Base-by-base conservation (phyloP, 2,329 filamentous ascomycete species). In the Xylaria sp. region DNA sequence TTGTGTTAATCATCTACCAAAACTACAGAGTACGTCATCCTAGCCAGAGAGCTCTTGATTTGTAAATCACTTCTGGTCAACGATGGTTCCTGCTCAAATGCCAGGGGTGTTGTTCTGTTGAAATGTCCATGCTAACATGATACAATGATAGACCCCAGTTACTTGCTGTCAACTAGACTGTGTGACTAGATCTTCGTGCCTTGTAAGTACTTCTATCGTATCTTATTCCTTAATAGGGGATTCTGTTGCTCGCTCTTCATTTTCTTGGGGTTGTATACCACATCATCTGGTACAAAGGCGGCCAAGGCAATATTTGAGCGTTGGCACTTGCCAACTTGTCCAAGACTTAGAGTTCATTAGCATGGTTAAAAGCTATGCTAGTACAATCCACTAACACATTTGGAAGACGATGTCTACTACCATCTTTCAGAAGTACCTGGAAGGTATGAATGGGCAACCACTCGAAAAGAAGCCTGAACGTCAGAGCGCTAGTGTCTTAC, bases 391-490 rank as follows among this genome's bases (percentile, higher is more conserved):
- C 54, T 63, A 38, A 62, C 42, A 33, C 6, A 23, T 23, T 4
- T 23, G n/a, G 26, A 51, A 33, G 33, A 23, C 48, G 1, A 57
- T 66, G 54, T 46, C 59, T 6, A 26, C 56, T 38, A 33, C 44
- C 0, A 28, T 23, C 1, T 66, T 68, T n/a, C 61, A 56, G 38
- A 65, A 58, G 40, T 61, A 59, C n/a, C 10, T 62, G 53, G 58
- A 62, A 15, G 65, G 13, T 2, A 70, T 65, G 65, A 64, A 65
- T 26, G 40, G 46, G 33, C 61, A 70, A 17, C 6, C 57, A 48
- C 57, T 69, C 17, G 49, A 33, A 9, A 64, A 59, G 10, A 54
- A 38, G 44, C 17, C 56, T 23, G 60, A 40, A 33, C 6, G 15
- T 15, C 51, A 57, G 31, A 3, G 20, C 20, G 40, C 61, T n/a